phyloP scores from a whole-genome alignment of 2,329 filamentous ascomycete species.

The Xylaria multiplex region DNA sequence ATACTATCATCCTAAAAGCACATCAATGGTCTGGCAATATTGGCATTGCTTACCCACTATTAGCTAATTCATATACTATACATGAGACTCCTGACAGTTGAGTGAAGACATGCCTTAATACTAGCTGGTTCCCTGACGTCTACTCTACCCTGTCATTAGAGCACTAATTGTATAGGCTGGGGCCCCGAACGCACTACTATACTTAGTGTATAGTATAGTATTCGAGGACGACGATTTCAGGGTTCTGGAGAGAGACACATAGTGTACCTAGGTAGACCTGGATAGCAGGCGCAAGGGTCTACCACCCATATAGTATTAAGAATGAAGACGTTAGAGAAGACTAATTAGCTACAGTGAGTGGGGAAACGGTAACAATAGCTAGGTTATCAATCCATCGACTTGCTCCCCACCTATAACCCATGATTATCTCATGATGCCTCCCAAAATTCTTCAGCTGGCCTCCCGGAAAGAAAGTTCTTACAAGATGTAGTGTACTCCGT shows the following conservation, averaged over 20 bases:
- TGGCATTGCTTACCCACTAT: neutral
- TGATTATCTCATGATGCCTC: conserved; percentile 9
- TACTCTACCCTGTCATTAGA: conserved; percentile 16
- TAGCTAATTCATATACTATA: neutral
- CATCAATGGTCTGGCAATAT: neutral
- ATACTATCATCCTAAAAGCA: conserved; percentile 9
- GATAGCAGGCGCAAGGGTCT: conserved; percentile 20
- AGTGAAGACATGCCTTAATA: neutral
- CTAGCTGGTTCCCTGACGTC: neutral
- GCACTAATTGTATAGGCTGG: neutral
- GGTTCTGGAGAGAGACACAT: neutral
- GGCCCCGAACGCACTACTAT: neutral
- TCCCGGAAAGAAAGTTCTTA: neutral
- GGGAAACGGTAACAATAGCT: conserved; percentile 1
- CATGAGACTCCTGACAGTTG: conserved; percentile 1
- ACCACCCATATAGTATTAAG: neutral
- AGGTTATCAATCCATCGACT: conserved; percentile 6
- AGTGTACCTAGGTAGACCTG: neutral
- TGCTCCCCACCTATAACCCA: neutral
- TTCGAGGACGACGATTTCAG: neutral
- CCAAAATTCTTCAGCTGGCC: neutral
- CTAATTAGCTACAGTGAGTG: conserved; percentile 25
- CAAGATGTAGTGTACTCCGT: too few species aligned
- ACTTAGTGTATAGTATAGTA: neutral
- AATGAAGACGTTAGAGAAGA: conserved; percentile 3